Percentiles rank a stretch among this genome's conserved stretches.
These are phyloP conservation scores for Penicillium paradoxum DNA, from an alignment of 495 filamentous ascomycete genomes.

Conservation along the genomic window DNA sequence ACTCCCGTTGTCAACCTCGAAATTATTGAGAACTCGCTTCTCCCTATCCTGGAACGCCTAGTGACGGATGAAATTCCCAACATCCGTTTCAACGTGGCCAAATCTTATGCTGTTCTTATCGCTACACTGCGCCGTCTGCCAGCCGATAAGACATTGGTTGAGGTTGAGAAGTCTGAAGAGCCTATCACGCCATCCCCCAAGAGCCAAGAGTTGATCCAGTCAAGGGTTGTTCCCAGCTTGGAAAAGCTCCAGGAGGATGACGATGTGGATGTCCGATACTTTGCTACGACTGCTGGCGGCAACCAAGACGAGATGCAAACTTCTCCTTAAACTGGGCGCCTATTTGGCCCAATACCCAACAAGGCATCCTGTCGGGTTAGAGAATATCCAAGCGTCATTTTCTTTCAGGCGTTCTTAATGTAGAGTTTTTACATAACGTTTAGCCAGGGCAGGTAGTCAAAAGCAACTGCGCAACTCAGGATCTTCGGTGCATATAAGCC, in stretches of 20 bases:
- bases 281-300: constrained; percentile 67
- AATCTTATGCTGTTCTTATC: constrained; percentile 88
- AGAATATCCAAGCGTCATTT: constrained; percentile 40
- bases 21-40: constrained; percentile 85
- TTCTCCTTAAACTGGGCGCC: constrained; percentile 32
- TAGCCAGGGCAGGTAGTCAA: constrained; percentile 18
- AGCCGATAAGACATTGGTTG: constrained; percentile 76
- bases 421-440: constrained; percentile 34
- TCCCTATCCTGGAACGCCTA: constrained; percentile 92
- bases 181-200: constrained; percentile 58
- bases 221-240: constrained; percentile 80
- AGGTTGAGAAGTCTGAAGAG: constrained; percentile 71
- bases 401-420: constrained; percentile 39
- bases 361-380: constrained; percentile 32
- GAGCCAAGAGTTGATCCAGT: constrained; percentile 78
- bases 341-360: constrained; percentile 7
- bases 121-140: constrained; percentile 85
- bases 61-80: constrained; percentile 93
- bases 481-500: neutral
- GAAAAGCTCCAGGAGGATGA: constrained; percentile 95
- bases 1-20: constrained; percentile 86
- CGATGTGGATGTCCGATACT: constrained; percentile 96
- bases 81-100: constrained; percentile 98
- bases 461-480: constrained; percentile 5
- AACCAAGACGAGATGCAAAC: constrained; percentile 48